Evolutionary conservation across 2,329 filamentous ascomycete species (phyloP), one percentile per base, ranked within the genome.

Genomic region (Alternaria conjuncta): DNA sequence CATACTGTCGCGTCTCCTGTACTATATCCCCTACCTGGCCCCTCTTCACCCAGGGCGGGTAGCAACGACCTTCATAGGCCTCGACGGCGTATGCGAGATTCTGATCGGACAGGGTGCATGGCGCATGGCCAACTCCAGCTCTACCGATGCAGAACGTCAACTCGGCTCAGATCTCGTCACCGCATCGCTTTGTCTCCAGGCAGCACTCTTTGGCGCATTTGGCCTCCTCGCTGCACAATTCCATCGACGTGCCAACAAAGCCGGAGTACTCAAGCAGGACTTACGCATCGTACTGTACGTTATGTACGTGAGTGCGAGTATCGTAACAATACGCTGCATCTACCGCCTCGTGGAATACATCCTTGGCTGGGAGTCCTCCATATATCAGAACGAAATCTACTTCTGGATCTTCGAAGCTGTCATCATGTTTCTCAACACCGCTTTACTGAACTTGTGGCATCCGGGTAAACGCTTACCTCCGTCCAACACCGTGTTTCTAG

Each of bases 21-120:
- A 86, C 74, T 91, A 90, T 75, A 82, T 88, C 3, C 88, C 88
- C 0, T 87, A 89, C 71, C 82, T 86, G 60, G 83, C 87, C 0
- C 87, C 87, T 0, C 82, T 88, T 32, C 85, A 88, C 66, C 86
- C 86, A 0, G 86, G 86, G 4, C 82, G 86, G 4, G 82, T 89
- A 5, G 86, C 89, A 67, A 89, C 87, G 65, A 84, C 83, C 4
- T 86, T 90, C 65, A 78, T 90, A 36, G 78, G 84, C 1, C 78
- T 87, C 10, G 86, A 88, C 41, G 73, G 78, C 2, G 76, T 83
- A 0, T 82, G 89, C 43, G 84, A 87, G 49, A 70, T 84, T 10
- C 77, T 88, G 3, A 86, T 85, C 20, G 84, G 79, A 6, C 84
- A 85, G 55, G 86, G 86, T 2, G 86, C 84, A 4, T 80, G 81